A percentile compares a stretch with the other conserved stretches of the same genome.
phyloP scores from a whole-genome alignment of 176 grass and related monocot genomes.

The Triticum dicoccoides region DNA sequence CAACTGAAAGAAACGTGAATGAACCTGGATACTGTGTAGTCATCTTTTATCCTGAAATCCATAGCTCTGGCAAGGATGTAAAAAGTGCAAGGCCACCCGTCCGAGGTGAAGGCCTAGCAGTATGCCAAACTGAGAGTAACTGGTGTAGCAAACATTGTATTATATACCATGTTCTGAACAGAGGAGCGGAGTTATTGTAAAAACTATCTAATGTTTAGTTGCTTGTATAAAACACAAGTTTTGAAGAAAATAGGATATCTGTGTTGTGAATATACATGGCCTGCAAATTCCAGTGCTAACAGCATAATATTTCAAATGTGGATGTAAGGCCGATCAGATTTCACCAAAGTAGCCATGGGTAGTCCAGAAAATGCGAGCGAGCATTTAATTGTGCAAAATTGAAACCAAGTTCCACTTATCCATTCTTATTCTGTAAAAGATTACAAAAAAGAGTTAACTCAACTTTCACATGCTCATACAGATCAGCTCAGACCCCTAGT shows the following conservation, averaged over 20 bases:
- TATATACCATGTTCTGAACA: constrained; percentile 23
- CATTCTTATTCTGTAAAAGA: background rate
- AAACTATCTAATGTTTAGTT: constrained; percentile 18
- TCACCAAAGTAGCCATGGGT: background rate
- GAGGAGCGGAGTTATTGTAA: constrained; percentile 13
- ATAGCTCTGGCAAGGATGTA: background rate
- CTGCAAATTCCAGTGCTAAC: background rate
- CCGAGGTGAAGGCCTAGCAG: constrained; percentile 27
- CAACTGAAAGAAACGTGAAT: constrained; percentile 23
- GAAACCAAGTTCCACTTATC: background rate
- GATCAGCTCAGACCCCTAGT: background rate
- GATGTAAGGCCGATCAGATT: background rate
- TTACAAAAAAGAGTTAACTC: background rate
- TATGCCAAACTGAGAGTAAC: background rate
- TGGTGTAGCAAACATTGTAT: constrained; percentile 33
- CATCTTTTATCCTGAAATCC: constrained; percentile 18
- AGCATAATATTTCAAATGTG: background rate
- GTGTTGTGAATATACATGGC: background rate
- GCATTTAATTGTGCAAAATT: background rate
- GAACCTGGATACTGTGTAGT: constrained; percentile 19
- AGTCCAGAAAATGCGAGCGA: background rate
- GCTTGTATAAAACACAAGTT: constrained; percentile 43
- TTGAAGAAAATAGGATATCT: constrained; percentile 12
- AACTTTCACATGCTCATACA: background rate
- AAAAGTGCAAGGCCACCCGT: constrained; percentile 19